Base-by-base conservation (phyloP, 2,329 filamentous ascomycete genomes). In the Fusarium succisae region DNA sequence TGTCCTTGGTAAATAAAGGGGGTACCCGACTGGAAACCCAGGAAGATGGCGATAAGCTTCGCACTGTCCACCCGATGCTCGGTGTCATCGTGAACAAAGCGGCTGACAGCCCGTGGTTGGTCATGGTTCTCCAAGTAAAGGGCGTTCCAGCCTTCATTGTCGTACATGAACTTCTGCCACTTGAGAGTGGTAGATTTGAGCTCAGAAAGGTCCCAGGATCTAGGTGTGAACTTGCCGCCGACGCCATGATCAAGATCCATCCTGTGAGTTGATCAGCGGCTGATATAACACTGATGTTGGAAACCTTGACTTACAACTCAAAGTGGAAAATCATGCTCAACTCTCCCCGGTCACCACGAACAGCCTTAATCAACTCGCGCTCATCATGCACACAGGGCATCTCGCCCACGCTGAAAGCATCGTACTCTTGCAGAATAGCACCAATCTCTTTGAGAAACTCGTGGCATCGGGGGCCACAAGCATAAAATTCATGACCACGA, bases 271-370 rank as follows among this genome's bases (percentile, higher is more conserved):
- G 39, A 61, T 51, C 72, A 72, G 54, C 47, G 22, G 37, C 24
- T 20, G 20, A 9, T 35, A 20, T 9, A 22, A 11, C 15, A 35
- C 24, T 30, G n/a, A 9, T 28, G 15, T 14, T 24, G 37, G 32
- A 28, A 43, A 53, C 6, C 13, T 53, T 44, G 28, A 79, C 84
- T 76, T 76, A 87, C 86, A 90, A 84, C 65, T 93, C 91, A 78
- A 94, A 94, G 75, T 92, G 89, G 81, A 94, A 93, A 41, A 93
- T 91, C 91, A 93, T 93, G 79, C 88, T 91, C 50, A 93, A 81
- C 77, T 93, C 90, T 38, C 86, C 85, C 22, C 88, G 85, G 57
- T 89, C 87, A 28, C 85, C 86, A 6, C 85, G 85, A 6, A 93
- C 90, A 12, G 82, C 83, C 66, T 83, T 82, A 66, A 87, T 85